phyloP scores from a whole-genome alignment of 2,329 filamentous ascomycete species.

The Epichloe elymi region DNA sequence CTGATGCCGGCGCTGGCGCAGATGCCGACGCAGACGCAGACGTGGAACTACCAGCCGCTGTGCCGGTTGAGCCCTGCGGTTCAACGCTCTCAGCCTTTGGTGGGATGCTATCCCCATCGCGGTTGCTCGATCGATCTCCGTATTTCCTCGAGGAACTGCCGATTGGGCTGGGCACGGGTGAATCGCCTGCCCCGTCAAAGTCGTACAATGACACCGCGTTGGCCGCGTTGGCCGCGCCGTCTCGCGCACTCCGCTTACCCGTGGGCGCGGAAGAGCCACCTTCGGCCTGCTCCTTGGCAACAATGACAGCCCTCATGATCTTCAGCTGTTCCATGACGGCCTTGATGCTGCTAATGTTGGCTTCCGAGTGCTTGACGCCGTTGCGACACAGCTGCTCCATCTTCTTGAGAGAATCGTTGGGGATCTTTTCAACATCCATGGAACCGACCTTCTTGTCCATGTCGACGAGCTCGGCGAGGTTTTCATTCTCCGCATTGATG shows the following conservation, averaged over 20 bases:
- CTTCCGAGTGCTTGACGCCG: conserved; percentile 28
- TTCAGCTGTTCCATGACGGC: conserved; percentile 28
- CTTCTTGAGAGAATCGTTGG: conserved; percentile 24
- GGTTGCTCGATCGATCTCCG: conserved; percentile 24
- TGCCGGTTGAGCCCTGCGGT: conserved; percentile 28
- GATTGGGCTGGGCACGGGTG: conserved; percentile 31
- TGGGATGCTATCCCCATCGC: conserved; percentile 38
- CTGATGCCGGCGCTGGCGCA: not conserved
- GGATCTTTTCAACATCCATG: conserved; percentile 24
- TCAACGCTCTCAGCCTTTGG: conserved; percentile 44
- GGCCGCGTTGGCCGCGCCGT: conserved; percentile 10
- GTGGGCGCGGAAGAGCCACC: conserved; percentile 11
- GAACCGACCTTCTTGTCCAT: conserved; percentile 28
- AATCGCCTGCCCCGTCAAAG: conserved; percentile 32
- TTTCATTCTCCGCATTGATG: conserved; percentile 30
- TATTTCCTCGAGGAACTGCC: conserved; percentile 22
- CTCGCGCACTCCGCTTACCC: conserved; percentile 12
- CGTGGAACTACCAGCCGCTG: not conserved
- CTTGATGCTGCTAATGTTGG: conserved; percentile 23
- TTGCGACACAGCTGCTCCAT: conserved; percentile 31
- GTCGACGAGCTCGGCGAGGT: conserved; percentile 24
- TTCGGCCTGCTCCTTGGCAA: conserved; percentile 30
- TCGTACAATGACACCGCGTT: conserved; percentile 26
- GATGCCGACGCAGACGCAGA: not conserved
- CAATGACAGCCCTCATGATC: conserved; percentile 28